Base-by-base conservation (phyloP, 2,329 filamentous ascomycete species). In the Aspergillus pseudonomiae region DNA sequence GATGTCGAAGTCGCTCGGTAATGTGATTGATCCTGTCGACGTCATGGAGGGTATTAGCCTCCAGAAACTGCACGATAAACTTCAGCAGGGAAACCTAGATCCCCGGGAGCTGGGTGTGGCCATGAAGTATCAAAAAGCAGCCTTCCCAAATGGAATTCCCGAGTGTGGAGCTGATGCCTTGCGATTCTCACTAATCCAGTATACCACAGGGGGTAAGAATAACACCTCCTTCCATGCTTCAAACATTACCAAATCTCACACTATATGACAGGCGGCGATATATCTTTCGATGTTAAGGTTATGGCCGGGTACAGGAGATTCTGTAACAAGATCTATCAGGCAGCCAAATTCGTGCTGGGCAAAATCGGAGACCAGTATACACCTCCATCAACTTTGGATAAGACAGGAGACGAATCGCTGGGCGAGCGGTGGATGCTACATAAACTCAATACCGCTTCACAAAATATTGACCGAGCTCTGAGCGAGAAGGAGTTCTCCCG, bases 271-370 rank as follows among this genome's bases (percentile, higher is more conserved):
- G 77, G 77, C 66, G 79, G 80, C 62, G 80, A 82, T 66, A 81
- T 82, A 67, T 77, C 77, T 39, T 82, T 82, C 66, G 80, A 98
- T 73, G 90, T 97, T 76, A 91, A 94, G 82, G 91, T 97, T 69
- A 96, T 98, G 78, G 89, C 95, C 76, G 92, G 88, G 65, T 97
- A 97, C 83, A 89, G 94, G 65, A 91, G 93, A 75, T 98, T 98
- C 86, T 97, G 94, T 77, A 97, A 97, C 85, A 97, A 97, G 85
- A 96, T 94, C 73, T 97, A 95, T 83, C 93, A 98, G 82, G 95
- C 95, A 53, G 96, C 91, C 65, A 98, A 97, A 81, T 99, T 92
- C 75, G 93, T 97, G 24, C 86, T 98, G 55, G 80, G 79, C 56
- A 79, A 80, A 69, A 69, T 82, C 52, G 78, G 77, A n/a, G 77